phyloP scores from a whole-genome alignment of 1,139 yeast genomes.

The Spencermartinsiella ligniputridi region DNA sequence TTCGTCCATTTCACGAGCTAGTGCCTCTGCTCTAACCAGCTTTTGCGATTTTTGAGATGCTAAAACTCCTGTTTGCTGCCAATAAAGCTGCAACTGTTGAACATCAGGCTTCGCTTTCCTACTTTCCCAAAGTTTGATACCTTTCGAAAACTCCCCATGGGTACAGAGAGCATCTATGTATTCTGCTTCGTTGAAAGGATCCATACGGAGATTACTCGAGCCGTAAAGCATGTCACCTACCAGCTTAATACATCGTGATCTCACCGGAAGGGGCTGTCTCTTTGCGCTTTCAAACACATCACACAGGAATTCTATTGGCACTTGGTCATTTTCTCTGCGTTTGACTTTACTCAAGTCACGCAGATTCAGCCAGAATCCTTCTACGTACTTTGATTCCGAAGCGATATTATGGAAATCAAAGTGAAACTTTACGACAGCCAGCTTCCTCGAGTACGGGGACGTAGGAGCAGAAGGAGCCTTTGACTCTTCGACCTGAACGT shows the following conservation, averaged over 20 bases:
- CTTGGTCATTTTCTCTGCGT: slow-evolving; percentile 13
- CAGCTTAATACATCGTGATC: slow-evolving; percentile 21
- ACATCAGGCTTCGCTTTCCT: slow-evolving; percentile 28
- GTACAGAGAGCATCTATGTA: slow-evolving; percentile 30
- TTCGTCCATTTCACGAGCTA: slow-evolving; percentile 19
- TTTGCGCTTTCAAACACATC: slow-evolving; percentile 31
- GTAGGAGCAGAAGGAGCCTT: background rate
- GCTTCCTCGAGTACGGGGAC: background rate
- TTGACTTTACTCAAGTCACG: slow-evolving; percentile 10
- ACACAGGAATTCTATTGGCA: slow-evolving; percentile 26
- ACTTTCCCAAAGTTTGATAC: slow-evolving; percentile 30
- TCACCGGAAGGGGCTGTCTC: slow-evolving; percentile 14
- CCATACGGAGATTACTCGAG: slow-evolving; percentile 28
- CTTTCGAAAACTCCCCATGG: slow-evolving; percentile 22
- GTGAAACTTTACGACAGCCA: background rate
- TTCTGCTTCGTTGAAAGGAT: slow-evolving; percentile 36
- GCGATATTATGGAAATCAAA: background rate
- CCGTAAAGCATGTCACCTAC: slow-evolving; percentile 31
- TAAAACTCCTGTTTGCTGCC: slow-evolving; percentile 34
- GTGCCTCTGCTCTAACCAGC: slow-evolving; percentile 21
- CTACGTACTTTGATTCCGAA: background rate
- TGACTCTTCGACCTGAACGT: background rate
- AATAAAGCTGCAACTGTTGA: slow-evolving; percentile 23
- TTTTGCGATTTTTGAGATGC: slow-evolving; percentile 28
- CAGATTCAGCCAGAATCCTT: slow-evolving; percentile 9